Percentiles rank a stretch among this genome's conserved stretches.
phyloP scores from a whole-genome alignment of 225 moss, liverwort and hornwort genomes.

The Thuidium tamariscinum region DNA sequence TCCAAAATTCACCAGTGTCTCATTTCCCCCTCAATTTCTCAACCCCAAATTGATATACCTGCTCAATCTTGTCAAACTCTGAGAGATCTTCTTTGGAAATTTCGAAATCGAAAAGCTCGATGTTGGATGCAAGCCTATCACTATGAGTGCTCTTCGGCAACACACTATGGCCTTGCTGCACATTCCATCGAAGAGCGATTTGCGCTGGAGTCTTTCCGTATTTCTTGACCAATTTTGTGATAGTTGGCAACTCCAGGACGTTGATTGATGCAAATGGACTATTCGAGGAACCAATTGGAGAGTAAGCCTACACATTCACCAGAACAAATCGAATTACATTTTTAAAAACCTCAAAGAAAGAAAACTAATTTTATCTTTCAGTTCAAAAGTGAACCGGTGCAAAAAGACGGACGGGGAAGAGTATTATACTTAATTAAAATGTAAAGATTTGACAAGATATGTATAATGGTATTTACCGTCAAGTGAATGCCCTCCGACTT shows the following conservation, averaged over 20 bases:
- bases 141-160: slow-evolving; percentile 45
- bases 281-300: slow-evolving; percentile 41
- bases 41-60: neutral
- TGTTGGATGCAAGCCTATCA: slow-evolving; percentile 22
- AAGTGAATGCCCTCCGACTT: slow-evolving; percentile 28
- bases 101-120: slow-evolving; percentile 29
- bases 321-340: neutral
- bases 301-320: slow-evolving; percentile 11
- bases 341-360: neutral
- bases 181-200: slow-evolving; percentile 37
- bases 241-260: slow-evolving; percentile 25
- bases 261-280: slow-evolving; percentile 23
- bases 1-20: neutral
- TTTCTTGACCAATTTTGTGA: slow-evolving; percentile 8
- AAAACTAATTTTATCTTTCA: neutral
- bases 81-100: slow-evolving; percentile 4
- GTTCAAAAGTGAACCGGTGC: neutral
- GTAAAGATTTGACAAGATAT: too few relatives aligned
- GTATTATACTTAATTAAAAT: neutral
- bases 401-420: fast-evolving
- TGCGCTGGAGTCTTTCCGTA: slow-evolving; percentile 22
- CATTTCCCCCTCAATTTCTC: fast-evolving
- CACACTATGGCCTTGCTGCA: slow-evolving; percentile 33
- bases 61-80: slow-evolving; percentile 32
- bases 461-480: neutral